phyloP scores from a whole-genome alignment of 2,329 filamentous ascomycete genomes.

The Epichloe sibirici region DNA sequence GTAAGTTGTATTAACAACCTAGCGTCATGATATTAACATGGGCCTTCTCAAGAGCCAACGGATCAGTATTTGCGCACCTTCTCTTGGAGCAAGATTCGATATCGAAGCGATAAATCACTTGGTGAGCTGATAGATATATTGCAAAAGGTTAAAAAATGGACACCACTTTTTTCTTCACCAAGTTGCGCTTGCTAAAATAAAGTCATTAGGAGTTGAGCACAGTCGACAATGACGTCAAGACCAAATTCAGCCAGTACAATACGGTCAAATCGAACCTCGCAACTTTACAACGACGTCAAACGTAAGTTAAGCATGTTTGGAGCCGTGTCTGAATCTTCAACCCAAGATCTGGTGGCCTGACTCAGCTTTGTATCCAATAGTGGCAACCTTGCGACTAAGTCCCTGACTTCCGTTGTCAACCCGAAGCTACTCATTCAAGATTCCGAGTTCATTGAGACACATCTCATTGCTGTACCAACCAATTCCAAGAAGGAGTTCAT shows the following conservation, averaged over 20 bases:
- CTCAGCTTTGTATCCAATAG: conserved; percentile 27
- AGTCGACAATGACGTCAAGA: conserved; percentile 91
- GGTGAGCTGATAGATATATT: conserved; percentile 76
- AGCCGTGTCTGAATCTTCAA: too few relatives aligned
- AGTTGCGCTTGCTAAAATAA: background rate
- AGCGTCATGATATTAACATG: background rate
- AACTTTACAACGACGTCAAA: conserved; percentile 74
- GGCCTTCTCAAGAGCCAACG: conserved; percentile 59
- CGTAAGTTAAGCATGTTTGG: conserved; percentile 38
- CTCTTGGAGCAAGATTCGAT: conserved; percentile 96
- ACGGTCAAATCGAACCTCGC: conserved; percentile 75
- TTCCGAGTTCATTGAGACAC: conserved; percentile 94
- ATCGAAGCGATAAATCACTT: conserved; percentile 82
- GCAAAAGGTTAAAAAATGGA: conserved; percentile 53
- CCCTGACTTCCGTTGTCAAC: conserved; percentile 77
- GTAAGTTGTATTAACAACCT: conserved; percentile 36
- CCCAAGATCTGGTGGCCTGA: background rate
- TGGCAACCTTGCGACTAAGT: conserved; percentile 89
- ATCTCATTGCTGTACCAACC: conserved; percentile 78
- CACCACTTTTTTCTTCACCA: background rate
- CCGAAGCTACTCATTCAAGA: conserved; percentile 70
- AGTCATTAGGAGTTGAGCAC: conserved; percentile 64
- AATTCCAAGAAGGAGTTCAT: conserved; percentile 78
- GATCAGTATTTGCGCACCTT: conserved; percentile 86
- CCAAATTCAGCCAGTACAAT: conserved; percentile 92